phyloP scores from a whole-genome alignment of 768 basidiomycete genomes.

The Suillus sp. region DNA sequence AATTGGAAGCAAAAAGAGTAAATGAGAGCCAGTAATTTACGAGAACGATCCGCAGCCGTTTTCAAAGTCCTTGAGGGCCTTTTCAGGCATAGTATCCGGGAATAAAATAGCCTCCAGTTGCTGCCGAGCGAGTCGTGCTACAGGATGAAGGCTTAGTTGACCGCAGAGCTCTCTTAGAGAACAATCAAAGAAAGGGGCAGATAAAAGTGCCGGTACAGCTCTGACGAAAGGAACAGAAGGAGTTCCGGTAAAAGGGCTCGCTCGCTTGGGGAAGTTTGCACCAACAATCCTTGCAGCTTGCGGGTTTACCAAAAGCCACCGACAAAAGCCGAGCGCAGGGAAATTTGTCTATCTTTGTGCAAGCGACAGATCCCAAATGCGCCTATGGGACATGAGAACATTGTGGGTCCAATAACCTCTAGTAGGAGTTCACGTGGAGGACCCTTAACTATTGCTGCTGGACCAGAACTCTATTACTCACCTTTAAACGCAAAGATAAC shows the following conservation, averaged over 20 bases:
- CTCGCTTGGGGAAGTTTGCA: not conserved
- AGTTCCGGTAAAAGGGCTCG: slow-evolving; percentile 1
- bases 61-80: not conserved
- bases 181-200: not conserved
- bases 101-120: not conserved
- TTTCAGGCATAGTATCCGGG: not conserved
- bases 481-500: slow-evolving; percentile 20
- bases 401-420: not conserved
- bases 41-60: not conserved
- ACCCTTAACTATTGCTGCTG: slow-evolving; percentile 20
- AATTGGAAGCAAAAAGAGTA: not conserved
- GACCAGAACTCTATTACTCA: slow-evolving; percentile 20
- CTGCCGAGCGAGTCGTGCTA: not conserved
- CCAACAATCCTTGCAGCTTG: not conserved
- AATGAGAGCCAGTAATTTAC: not conserved
- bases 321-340: slow-evolving; percentile 7
- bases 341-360: slow-evolving; percentile 1
- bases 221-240: slow-evolving; percentile 10
- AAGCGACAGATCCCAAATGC: not conserved
- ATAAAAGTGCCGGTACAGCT: not conserved
- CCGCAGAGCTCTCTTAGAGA: not conserved
- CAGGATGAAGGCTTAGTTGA: not conserved
- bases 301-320: slow-evolving; percentile 1
- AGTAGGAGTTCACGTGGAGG: slow-evolving; percentile 21
- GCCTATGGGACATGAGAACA: slow-evolving; percentile 8